Base-by-base conservation (phyloP, 192 early-diverging fungal genomes). In the Haplosporangium gracile region DNA sequence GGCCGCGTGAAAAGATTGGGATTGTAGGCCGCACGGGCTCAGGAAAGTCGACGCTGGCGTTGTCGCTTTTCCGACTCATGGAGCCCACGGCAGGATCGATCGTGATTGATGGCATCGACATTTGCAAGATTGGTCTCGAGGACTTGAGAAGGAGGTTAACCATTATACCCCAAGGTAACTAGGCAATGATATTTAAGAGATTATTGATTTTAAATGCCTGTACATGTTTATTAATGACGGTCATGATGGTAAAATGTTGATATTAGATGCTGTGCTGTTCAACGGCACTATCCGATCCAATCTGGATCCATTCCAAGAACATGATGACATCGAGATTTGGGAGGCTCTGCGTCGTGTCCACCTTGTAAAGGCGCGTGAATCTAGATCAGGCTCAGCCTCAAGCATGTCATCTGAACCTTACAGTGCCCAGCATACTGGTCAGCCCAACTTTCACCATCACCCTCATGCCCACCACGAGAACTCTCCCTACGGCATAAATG, bases 1-100 rank as follows among this genome's bases (percentile, higher is more conserved):
- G 89, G 0, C 88, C 93, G 1, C 79, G 88, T 38, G 92, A 93
- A 85, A 98, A 97, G 84, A 96, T 99, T 88, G 98, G 97, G n/a
- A 94, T 99, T 22, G 97, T 98, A 20, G 97, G 98, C 45, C 91
- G 97, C 40, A 96, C 97, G 2, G 97, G 96, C n/a, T 94, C 96
- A 2, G 97, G 96, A 43, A 98, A 98, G 81, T 94, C 94, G 43
- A 95, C 95, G 9, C 83, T 98, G 49, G 93, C 94, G 15, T 87
- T 96, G 75, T 93, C 96, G 2, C 90, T 98, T 45, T 92, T 97
- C 80, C 93, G 97, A 16, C 92, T 99, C 53, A 85, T 96, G 49
- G 96, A 97, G 79, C 90, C 94, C 2, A 81, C 89, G 2, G 73
- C 90, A 16, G 96, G 97, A 22, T 72, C 77, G 11, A 97, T 99